Conservation (phyloP, 805 yeast genomes). For the Teunomyces barrocoloradensis region DNA sequence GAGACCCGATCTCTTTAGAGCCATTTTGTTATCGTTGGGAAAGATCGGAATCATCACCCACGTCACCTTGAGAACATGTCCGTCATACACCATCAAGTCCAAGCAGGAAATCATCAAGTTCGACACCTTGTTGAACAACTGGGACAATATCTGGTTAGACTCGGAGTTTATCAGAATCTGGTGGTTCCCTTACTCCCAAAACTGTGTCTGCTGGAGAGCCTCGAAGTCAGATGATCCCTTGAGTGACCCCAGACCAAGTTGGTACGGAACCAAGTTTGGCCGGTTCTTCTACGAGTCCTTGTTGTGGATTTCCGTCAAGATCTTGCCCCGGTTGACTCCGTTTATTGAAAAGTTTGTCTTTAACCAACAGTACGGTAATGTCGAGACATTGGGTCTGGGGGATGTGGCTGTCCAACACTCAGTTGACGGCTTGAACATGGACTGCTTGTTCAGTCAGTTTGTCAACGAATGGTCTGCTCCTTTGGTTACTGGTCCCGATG, state of each 20-base stretch:
- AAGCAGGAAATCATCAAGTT: conserved; percentile 79
- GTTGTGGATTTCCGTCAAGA: conserved; percentile 72
- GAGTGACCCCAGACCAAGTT: conserved; percentile 64
- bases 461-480: conserved; percentile 99
- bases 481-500: conserved; percentile 69
- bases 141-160: conserved; percentile 82
- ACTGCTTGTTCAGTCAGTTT: conserved; percentile 89
- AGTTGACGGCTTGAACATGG: conserved; percentile 90
- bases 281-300: conserved; percentile 76
- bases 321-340: conserved; percentile 79
- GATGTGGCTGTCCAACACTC: conserved; percentile 72
- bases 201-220: conserved; percentile 91
- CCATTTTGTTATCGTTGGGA: conserved; percentile 83
- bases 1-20: conserved; percentile 66
- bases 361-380: conserved; percentile 74
- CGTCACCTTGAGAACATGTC: conserved; percentile 82
- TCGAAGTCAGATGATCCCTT: conserved; percentile 64
- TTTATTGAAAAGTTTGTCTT: conserved; percentile 82
- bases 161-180: conserved; percentile 90
- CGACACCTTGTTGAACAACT: conserved; percentile 63
- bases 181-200: conserved; percentile 95
- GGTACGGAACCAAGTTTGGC: conserved; percentile 84
- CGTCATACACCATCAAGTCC: conserved; percentile 76
- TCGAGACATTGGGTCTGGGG: conserved; percentile 62
- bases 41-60: conserved; percentile 86